These are phyloP conservation scores for Suaeda aralocaspica DNA, from an alignment of 148 eudicot species.

Conservation along the genomic window DNA sequence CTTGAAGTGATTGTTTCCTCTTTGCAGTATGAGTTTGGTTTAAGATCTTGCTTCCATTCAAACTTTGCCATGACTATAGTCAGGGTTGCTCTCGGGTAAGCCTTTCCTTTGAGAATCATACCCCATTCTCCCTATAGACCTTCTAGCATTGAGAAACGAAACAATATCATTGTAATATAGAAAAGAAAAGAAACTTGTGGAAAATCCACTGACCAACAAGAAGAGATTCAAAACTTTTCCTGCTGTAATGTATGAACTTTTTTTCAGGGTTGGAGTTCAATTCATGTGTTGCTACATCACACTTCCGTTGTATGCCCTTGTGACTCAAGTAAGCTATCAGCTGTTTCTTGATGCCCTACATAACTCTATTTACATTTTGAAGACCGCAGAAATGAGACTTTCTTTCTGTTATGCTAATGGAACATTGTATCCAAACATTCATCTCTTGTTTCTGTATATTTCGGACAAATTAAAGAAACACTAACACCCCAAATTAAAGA, in stretches of 20 bases:
- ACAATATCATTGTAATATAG: too few species aligned
- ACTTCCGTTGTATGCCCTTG: conserved; percentile 83
- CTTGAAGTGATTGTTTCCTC: not conserved
- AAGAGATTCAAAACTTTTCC: not conserved
- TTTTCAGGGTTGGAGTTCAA: conserved; percentile 55
- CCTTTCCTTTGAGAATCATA: conserved; percentile 7
- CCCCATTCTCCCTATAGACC: too few species aligned
- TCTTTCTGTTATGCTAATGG: too few species aligned
- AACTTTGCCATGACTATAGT: conserved; percentile 33
- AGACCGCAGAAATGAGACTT: not conserved
- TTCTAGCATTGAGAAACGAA: too few species aligned
- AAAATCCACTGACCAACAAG: not conserved
- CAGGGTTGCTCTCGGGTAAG: conserved; percentile 72
- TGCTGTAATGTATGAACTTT: not conserved
- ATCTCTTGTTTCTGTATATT: too few species aligned
- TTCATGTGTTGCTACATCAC: conserved; percentile 82
- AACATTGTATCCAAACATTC: too few species aligned
- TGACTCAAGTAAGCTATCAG: conserved; percentile 64
- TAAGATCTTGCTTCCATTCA: conserved; percentile 62
- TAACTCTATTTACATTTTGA: not conserved
- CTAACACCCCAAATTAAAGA: too few species aligned
- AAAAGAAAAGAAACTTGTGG: too few species aligned
- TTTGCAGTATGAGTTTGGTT: conserved; percentile 86
- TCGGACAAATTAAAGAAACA: too few species aligned
- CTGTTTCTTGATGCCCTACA: not conserved